Conservation (phyloP, 371 early-diverging fungal species). For the Capillidium rhysosporum region DNA sequence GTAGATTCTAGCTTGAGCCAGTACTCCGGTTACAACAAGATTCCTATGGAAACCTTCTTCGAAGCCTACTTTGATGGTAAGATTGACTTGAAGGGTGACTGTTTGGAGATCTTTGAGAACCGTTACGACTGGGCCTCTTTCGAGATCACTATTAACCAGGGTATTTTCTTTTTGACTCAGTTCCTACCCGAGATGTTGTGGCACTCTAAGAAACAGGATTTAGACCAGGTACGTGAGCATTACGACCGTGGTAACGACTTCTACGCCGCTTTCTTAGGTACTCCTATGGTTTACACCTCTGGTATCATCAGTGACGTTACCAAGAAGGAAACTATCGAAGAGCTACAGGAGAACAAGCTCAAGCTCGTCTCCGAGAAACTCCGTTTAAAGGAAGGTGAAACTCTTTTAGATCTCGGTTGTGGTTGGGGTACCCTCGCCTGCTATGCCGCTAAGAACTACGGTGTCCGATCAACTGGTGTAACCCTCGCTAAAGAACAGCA, state of each 20-base stretch:
- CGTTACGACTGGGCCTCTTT: slow-evolving; percentile 91
- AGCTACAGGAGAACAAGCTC: slow-evolving; percentile 89
- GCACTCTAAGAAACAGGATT: slow-evolving; percentile 91
- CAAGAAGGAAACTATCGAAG: slow-evolving; percentile 69
- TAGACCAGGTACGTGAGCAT: slow-evolving; percentile 89
- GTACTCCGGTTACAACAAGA: slow-evolving; percentile 63
- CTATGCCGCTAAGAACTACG: slow-evolving; percentile 75
- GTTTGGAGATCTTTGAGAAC: slow-evolving; percentile 67
- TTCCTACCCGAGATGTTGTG: slow-evolving; percentile 88
- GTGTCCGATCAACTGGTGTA: slow-evolving; percentile 77
- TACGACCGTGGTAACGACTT: slow-evolving; percentile 97
- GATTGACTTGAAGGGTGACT: slow-evolving; percentile 78
- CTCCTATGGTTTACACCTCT: slow-evolving; percentile 87
- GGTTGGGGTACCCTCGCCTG: slow-evolving; percentile 94
- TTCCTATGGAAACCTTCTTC: slow-evolving; percentile 91
- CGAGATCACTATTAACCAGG: slow-evolving; percentile 60
- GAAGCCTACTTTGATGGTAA: slow-evolving; percentile 89
- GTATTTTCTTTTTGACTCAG: slow-evolving; percentile 78
- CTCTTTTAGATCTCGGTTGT: slow-evolving; percentile 91
- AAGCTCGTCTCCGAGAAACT: slow-evolving; percentile 71
- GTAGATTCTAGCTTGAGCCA: slow-evolving; percentile 50
- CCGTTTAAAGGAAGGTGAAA: slow-evolving; percentile 70
- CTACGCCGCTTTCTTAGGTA: slow-evolving; percentile 84
- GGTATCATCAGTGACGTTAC: slow-evolving; percentile 64
- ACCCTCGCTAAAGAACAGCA: slow-evolving; percentile 84